Evolutionary conservation across 352 stramenopile genomes (phyloP), one percentile per base, ranked within the genome.

Genomic region (Phytophthora multivora): DNA sequence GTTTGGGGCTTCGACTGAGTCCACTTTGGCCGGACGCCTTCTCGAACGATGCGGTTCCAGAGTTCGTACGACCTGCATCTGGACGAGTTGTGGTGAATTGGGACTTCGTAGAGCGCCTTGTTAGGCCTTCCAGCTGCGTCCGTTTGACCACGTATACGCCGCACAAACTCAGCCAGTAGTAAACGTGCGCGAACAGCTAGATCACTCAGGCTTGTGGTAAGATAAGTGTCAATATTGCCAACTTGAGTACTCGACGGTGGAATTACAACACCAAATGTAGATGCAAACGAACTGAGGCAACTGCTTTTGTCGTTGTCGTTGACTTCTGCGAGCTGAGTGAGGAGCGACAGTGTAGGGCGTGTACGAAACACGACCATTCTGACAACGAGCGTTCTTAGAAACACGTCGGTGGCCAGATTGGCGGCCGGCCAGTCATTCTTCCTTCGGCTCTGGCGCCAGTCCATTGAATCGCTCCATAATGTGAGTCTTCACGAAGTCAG

Each of bases 31-130:
- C 3, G 11, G 2, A 66, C 48, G 4, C 57, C 57, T 12, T 59
- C 16, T 0, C 11, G 18, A 2, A 59, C 57, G 5, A 66, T 51
- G 0, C 10, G 9, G 31, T 66, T 66, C 57, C 57, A 54, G 3
- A 9, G 18, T 1, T 8, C 0, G 30, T 42, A 48, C 0, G 7
- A 7, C 1, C 33, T 3, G 0, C 7, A 4, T 0, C 16, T 5
- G 0, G 15, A 8, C 1, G 13, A 15, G 7, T 48, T 43, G 2
- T 30, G 25, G 9, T 1, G 28, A 2, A 4, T 3, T 2, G 40
- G 39, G 4, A 53, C 5, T 31, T 31, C 28, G 7, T 31, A 11
- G 5, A 66, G 31, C 1, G 26, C 1, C 12, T 66, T 59, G 48
- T 65, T 59, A 8, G 48, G 31, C 16, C 57, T 54, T 4, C 28